Percentiles rank a stretch among this genome's conserved stretches.
phyloP scores from a whole-genome alignment of 2,329 filamentous ascomycete genomes.

The Talaromyces islandicus region DNA sequence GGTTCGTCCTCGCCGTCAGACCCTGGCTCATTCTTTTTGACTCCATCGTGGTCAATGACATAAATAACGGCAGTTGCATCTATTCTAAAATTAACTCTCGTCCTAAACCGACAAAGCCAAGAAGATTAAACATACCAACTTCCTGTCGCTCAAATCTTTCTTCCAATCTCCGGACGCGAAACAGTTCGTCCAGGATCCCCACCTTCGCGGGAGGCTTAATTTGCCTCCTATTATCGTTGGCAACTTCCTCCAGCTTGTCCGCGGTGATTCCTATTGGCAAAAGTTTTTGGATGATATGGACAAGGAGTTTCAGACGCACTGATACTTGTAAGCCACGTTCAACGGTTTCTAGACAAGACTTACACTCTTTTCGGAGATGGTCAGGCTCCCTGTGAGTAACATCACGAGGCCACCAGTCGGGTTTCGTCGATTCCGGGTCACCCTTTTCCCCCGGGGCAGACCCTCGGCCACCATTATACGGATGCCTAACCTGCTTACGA shows the following conservation, averaged over 20 bases:
- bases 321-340: not conserved
- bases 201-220: slow-evolving; percentile 29
- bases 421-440: slow-evolving; percentile 41
- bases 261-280: slow-evolving; percentile 28
- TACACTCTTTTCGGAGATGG: slow-evolving; percentile 43
- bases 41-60: slow-evolving; percentile 31
- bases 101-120: not conserved
- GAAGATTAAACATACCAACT: slow-evolving; percentile 27
- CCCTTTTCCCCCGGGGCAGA: slow-evolving; percentile 31
- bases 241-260: slow-evolving; percentile 35
- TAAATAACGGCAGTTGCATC: slow-evolving; percentile 32
- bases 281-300: slow-evolving; percentile 37
- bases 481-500: slow-evolving; percentile 43
- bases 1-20: slow-evolving; percentile 15
- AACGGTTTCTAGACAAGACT: slow-evolving; percentile 13
- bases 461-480: slow-evolving; percentile 42
- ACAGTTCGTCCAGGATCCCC: slow-evolving; percentile 36
- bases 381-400: slow-evolving; percentile 46
- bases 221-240: slow-evolving; percentile 33
- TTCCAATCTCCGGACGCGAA: slow-evolving; percentile 34
- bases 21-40: slow-evolving; percentile 23
- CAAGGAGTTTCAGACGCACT: slow-evolving; percentile 22
- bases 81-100: slow-evolving; percentile 8
- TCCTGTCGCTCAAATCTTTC: slow-evolving; percentile 36
- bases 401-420: slow-evolving; percentile 39